Evolutionary conservation across 2,329 filamentous ascomycete genomes (phyloP).

Genomic region (Pseudopithomyces chartarum): DNA sequence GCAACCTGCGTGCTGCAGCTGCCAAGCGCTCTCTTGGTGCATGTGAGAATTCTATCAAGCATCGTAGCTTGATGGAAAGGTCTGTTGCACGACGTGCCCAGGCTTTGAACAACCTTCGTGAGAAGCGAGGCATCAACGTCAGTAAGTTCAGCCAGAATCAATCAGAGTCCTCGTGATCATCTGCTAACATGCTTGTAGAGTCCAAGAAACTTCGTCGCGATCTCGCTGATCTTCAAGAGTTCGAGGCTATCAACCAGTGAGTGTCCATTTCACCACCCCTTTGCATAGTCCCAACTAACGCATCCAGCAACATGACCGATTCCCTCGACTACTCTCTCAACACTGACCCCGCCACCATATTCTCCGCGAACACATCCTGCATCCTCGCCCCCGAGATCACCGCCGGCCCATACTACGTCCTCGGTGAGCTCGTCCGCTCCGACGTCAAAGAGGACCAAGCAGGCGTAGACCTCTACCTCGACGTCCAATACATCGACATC

Average conservation of each 20-base stretch:
- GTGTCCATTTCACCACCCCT: not conserved
- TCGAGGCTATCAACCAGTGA: slow-evolving; percentile 33
- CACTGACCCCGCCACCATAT: slow-evolving; percentile 21
- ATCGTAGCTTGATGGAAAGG: slow-evolving; percentile 24
- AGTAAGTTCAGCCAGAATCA: slow-evolving; percentile 10
- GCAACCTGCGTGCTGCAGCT: slow-evolving; percentile 23
- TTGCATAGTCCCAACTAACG: not conserved
- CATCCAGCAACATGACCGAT: slow-evolving; percentile 28
- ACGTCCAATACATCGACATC: slow-evolving; percentile 59
- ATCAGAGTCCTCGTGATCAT: no score
- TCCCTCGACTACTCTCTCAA: slow-evolving; percentile 17
- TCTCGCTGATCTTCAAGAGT: slow-evolving; percentile 35
- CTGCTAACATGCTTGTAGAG: not conserved
- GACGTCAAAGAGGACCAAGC: slow-evolving; percentile 53
- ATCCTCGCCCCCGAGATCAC: slow-evolving; percentile 32
- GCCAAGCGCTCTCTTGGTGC: slow-evolving; percentile 24
- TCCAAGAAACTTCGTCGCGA: slow-evolving; percentile 32
- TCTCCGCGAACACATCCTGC: slow-evolving; percentile 27
- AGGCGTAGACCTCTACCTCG: slow-evolving; percentile 55
- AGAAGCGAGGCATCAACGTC: slow-evolving; percentile 30
- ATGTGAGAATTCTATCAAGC: slow-evolving; percentile 24
- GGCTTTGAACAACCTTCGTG: slow-evolving; percentile 21
- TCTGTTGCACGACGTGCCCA: slow-evolving; percentile 25
- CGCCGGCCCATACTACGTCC: slow-evolving; percentile 42
- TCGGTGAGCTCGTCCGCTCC: slow-evolving; percentile 55